Conservation (phyloP, 2,329 filamentous ascomycete genomes). For the Hypoxylon sp. region DNA sequence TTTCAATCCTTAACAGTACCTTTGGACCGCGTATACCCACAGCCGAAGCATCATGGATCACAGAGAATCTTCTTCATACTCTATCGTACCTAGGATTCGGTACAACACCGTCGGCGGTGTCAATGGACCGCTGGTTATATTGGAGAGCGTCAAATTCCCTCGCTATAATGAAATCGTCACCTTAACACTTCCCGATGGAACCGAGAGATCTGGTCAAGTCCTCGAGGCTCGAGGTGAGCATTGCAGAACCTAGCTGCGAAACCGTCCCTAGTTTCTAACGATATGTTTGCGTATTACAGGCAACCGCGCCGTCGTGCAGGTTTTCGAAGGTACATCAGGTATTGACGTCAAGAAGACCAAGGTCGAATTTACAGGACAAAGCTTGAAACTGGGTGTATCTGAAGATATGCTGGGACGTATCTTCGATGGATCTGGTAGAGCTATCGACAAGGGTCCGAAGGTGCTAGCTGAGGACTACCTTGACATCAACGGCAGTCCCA, state of each 20-base stretch:
- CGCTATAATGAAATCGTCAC: constrained; percentile 98
- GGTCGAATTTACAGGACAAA: constrained; percentile 97
- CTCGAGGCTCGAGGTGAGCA: constrained; percentile 92
- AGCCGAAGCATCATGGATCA: constrained; percentile 60
- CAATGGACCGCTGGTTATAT: constrained; percentile 96
- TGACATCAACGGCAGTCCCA: constrained; percentile 98
- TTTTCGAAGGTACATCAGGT: constrained; percentile 96
- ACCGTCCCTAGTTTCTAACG: constrained; percentile 41
- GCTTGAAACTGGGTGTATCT: constrained; percentile 97
- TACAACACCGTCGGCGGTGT: constrained; percentile 99
- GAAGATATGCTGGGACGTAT: constrained; percentile 99
- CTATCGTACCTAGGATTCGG: constrained; percentile 75
- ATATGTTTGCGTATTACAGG: constrained; percentile 66
- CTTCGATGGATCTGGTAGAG: constrained; percentile 97
- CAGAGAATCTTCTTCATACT: constrained; percentile 72
- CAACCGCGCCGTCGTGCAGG: constrained; percentile 94
- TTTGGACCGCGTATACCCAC: constrained; percentile 21
- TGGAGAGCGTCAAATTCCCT: constrained; percentile 99
- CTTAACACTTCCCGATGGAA: constrained; percentile 94
- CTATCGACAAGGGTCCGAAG: constrained; percentile 99
- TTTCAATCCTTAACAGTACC: constrained; percentile 26
- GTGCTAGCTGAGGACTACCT: constrained; percentile 98
- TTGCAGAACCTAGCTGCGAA: constrained; percentile 2
- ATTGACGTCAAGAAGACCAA: constrained; percentile 99
- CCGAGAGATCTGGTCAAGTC: constrained; percentile 93